Evolutionary conservation across 768 basidiomycete species (phyloP).

Genomic region (Boletellus ananas): DNA sequence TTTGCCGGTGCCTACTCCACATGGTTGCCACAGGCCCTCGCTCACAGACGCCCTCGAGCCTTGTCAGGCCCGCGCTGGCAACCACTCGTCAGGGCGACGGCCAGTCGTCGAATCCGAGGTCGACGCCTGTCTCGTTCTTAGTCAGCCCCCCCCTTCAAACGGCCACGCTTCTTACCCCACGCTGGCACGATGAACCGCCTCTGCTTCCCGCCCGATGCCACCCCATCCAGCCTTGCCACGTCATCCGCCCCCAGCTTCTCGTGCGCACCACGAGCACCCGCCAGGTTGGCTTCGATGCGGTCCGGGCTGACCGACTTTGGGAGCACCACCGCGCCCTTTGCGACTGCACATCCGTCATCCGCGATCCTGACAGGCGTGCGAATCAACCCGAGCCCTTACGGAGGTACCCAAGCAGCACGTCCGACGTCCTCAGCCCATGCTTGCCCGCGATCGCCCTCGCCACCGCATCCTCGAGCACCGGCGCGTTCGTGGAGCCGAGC

Average conservation of each 20-base stretch:
- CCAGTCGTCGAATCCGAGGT: constrained; percentile 74
- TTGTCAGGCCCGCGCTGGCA: background rate
- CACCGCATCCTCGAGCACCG: constrained; percentile 59
- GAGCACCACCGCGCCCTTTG: constrained; percentile 61
- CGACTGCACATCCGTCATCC: constrained; percentile 37
- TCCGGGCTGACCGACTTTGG: constrained; percentile 75
- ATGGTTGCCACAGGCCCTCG: background rate
- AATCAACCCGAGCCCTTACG: constrained; percentile 34
- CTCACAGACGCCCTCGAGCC: background rate
- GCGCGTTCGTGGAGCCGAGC: constrained; percentile 65
- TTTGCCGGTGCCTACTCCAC: too few species aligned
- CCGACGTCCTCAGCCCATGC: constrained; percentile 49
- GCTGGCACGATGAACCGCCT: constrained; percentile 63
- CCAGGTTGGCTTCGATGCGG: constrained; percentile 60
- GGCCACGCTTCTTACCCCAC: constrained; percentile 52
- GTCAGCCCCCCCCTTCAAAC: too few species aligned
- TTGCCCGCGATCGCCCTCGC: constrained; percentile 58
- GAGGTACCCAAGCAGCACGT: constrained; percentile 62
- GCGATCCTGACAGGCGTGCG: constrained; percentile 5
- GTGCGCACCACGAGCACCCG: constrained; percentile 46
- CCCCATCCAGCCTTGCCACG: constrained; percentile 52
- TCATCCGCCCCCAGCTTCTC: constrained; percentile 49
- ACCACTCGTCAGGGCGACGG: constrained; percentile 11
- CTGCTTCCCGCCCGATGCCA: constrained; percentile 60
- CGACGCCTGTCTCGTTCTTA: constrained; percentile 47